phyloP scores from a whole-genome alignment of 495 filamentous ascomycete genomes.

The Margaritispora aquatica region DNA sequence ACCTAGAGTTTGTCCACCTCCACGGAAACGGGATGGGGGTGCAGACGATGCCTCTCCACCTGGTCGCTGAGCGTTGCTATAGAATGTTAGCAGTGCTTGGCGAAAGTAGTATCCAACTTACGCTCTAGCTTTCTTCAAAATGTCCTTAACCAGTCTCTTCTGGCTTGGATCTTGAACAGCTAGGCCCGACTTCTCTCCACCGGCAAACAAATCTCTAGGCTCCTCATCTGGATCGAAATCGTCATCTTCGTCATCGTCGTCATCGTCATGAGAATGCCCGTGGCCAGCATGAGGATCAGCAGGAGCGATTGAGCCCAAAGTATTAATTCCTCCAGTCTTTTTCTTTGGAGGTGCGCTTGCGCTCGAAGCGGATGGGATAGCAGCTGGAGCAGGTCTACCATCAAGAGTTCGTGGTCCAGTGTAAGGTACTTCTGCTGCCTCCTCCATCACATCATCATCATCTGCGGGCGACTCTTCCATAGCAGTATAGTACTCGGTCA shows the following conservation, averaged over 20 bases:
- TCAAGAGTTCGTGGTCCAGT: conserved; percentile 50
- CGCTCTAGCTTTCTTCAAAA: conserved; percentile 77
- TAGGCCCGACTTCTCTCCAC: conserved; percentile 93
- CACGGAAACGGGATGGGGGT: conserved; percentile 59
- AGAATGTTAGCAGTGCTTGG: conserved; percentile 4
- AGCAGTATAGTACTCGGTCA: conserved; percentile 62
- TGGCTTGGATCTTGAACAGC: conserved; percentile 90
- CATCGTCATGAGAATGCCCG: conserved; percentile 49
- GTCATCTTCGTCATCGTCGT: conserved; percentile 53
- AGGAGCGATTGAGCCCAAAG: conserved; percentile 47
- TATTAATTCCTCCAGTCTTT: conserved; percentile 45
- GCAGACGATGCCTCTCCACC: conserved; percentile 46
- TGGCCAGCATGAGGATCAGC: conserved; percentile 29
- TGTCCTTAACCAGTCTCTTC: conserved; percentile 64
- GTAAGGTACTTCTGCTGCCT: conserved; percentile 31
- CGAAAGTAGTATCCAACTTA: conserved; percentile 31
- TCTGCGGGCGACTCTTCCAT: conserved; percentile 48
- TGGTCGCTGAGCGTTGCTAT: conserved; percentile 53
- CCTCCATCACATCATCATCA: conserved; percentile 24
- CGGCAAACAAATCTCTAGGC: conserved; percentile 82
- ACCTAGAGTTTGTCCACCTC: conserved; percentile 79
- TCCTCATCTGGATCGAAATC: conserved; percentile 54
- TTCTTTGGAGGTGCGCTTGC: conserved; percentile 32
- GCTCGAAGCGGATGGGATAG: conserved; percentile 23
- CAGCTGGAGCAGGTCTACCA: conserved; percentile 43